Conservation (phyloP, 805 yeast species). For the Metschnikowia cerradonensis region DNA sequence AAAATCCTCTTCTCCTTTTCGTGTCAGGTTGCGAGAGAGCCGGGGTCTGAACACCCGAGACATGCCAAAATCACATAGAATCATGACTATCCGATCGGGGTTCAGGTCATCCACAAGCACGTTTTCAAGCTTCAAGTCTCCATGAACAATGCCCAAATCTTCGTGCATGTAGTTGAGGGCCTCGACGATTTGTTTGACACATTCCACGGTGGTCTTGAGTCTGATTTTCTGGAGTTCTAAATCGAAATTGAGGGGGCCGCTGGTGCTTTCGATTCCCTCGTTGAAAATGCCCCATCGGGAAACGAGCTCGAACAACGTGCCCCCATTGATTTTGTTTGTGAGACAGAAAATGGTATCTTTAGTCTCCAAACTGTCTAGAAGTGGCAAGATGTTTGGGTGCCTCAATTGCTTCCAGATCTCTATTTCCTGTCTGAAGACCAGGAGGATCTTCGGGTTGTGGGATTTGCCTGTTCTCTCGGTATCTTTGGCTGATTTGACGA, state of each 20-base stretch:
- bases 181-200: conserved; percentile 50
- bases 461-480: conserved; percentile 19
- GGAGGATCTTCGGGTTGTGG: conserved; percentile 46
- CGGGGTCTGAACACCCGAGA: conserved; percentile 34
- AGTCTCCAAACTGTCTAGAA: conserved; percentile 60
- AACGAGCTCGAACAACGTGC: conserved; percentile 77
- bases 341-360: conserved; percentile 65
- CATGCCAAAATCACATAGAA: conserved; percentile 92
- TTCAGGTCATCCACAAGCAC: conserved; percentile 51
- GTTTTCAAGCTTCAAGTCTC: conserved; percentile 80
- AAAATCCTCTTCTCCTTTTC: conserved; percentile 12
- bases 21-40: conserved; percentile 22
- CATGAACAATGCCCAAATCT: conserved; percentile 61
- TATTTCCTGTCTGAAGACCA: conserved; percentile 67
- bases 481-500: conserved; percentile 39
- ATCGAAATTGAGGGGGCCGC: conserved; percentile 28
- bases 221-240: conserved; percentile 29
- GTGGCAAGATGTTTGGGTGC: conserved; percentile 62
- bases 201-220: conserved; percentile 28
- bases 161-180: conserved; percentile 61
- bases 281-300: conserved; percentile 56
- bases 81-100: conserved; percentile 44
- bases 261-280: conserved; percentile 22
- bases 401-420: conserved; percentile 67
- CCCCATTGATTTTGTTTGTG: conserved; percentile 64